Percentiles rank a stretch among this genome's conserved stretches.
Evolutionary conservation across 1,139 yeast genomes (phyloP).

Genomic region (Yamadazyma buinensis): DNA sequence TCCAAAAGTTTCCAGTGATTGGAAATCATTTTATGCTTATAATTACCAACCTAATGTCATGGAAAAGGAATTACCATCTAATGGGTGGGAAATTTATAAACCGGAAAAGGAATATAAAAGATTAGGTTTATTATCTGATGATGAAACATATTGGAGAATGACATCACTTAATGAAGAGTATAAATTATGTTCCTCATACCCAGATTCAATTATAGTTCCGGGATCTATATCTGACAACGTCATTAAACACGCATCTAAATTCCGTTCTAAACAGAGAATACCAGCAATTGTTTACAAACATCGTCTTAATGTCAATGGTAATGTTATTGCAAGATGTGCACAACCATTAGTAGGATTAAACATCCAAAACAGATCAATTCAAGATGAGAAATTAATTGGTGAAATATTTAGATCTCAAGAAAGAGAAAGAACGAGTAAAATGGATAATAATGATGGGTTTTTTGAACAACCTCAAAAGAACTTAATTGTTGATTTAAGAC

Average conservation of each 20-base stretch:
- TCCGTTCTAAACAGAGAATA: constrained; percentile 78
- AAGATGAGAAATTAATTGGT: constrained; percentile 77
- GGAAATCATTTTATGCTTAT: constrained; percentile 47
- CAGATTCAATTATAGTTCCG: constrained; percentile 66
- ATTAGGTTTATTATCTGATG: constrained; percentile 41
- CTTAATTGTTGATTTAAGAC: constrained; percentile 85
- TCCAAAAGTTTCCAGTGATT: constrained; percentile 27
- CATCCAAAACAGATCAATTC: constrained; percentile 75
- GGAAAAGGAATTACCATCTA: constrained; percentile 55
- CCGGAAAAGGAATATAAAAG: constrained; percentile 63
- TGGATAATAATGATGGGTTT: constrained; percentile 14
- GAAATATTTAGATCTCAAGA: constrained; percentile 62
- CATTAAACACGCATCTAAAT: constrained; percentile 76
- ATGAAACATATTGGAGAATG: constrained; percentile 57
- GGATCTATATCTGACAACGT: constrained; percentile 74
- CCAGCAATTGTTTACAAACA: constrained; percentile 83
- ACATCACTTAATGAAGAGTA: constrained; percentile 64
- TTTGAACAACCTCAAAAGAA: constrained; percentile 52
- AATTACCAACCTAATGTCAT: constrained; percentile 49
- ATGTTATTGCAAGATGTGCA: constrained; percentile 83
- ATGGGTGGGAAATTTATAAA: constrained; percentile 75
- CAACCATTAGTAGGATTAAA: constrained; percentile 93
- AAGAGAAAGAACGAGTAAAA: constrained; percentile 21
- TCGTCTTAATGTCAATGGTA: constrained; percentile 51
- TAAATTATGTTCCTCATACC: constrained; percentile 74